Percentiles rank a stretch among this genome's conserved stretches.
phyloP scores from a whole-genome alignment of 139 green algal genomes.

The Auxenochlorella pyrenoidosa region DNA sequence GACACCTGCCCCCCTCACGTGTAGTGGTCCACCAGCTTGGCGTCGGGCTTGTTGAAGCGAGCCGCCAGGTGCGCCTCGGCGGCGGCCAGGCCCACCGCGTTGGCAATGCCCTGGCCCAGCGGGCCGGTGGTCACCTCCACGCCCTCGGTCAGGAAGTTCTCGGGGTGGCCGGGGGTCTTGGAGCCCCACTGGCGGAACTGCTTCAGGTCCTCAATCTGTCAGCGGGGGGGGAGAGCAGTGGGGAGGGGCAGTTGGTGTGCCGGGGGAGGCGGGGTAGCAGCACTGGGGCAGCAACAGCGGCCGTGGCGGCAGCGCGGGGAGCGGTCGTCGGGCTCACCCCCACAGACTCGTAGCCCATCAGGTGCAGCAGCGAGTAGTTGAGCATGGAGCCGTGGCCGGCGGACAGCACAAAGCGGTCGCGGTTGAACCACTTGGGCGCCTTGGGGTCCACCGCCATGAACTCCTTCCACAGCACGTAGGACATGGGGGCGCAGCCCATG shows the following conservation, averaged over 20 bases:
- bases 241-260: background rate
- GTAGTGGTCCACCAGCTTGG: conserved; percentile 97
- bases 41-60: conserved; percentile 98
- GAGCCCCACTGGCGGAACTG: conserved; percentile 96
- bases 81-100: conserved; percentile 94
- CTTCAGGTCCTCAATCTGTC: conserved; percentile 96
- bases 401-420: conserved; percentile 99
- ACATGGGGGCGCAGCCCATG: conserved; percentile 98
- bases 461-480: conserved; percentile 97
- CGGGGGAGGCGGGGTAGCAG: background rate
- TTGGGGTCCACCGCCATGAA: conserved; percentile 97
- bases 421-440: conserved; percentile 93
- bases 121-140: conserved; percentile 98
- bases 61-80: conserved; percentile 96
- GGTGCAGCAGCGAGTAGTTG: conserved; percentile 97
- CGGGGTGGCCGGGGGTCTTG: conserved; percentile 96
- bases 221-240: background rate
- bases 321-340: background rate
- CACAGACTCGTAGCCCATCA: conserved; percentile 86
- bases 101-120: conserved; percentile 96
- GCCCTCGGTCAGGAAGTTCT: conserved; percentile 97
- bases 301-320: no score
- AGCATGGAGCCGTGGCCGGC: conserved; percentile 99
- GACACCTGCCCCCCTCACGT: conserved; percentile 69
- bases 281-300: no score